phyloP scores from a whole-genome alignment of 768 basidiomycete species.

The Hydnum rufescens region DNA sequence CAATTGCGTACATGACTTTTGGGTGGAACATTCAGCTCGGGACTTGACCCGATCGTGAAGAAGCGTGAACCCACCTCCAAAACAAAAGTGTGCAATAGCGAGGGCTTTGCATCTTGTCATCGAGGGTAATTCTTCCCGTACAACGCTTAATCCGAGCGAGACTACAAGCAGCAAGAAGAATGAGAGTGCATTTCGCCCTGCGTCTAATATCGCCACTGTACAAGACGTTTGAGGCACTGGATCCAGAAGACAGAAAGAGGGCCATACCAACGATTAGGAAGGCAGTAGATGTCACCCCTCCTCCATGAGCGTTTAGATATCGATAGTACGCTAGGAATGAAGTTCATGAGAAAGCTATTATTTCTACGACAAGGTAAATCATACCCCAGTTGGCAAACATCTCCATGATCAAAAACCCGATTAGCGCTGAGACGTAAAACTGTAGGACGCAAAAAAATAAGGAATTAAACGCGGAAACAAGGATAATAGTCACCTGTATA shows the following conservation, averaged over 20 bases:
- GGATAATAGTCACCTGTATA: slow-evolving; percentile 40
- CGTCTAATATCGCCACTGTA: slow-evolving; percentile 85
- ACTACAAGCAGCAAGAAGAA: slow-evolving; percentile 93
- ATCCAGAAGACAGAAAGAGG: not conserved
- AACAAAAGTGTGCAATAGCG: slow-evolving; percentile 72
- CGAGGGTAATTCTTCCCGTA: slow-evolving; percentile 71
- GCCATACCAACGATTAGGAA: slow-evolving; percentile 79
- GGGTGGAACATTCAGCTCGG: not conserved
- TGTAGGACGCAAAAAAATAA: slow-evolving; percentile 17
- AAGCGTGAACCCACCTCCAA: slow-evolving; percentile 53
- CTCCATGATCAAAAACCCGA: slow-evolving; percentile 75
- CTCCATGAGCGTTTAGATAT: slow-evolving; percentile 78
- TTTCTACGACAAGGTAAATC: slow-evolving; percentile 12
- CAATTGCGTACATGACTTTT: slow-evolving; percentile 76
- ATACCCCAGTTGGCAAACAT: slow-evolving; percentile 83
- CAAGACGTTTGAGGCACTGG: not conserved
- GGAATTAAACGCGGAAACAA: slow-evolving; percentile 10
- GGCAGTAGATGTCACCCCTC: slow-evolving; percentile 50
- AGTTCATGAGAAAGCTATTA: not conserved
- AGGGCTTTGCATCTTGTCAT: slow-evolving; percentile 74
- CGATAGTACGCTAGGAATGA: slow-evolving; percentile 58
- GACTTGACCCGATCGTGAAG: not conserved
- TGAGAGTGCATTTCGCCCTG: slow-evolving; percentile 81
- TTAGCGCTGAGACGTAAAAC: slow-evolving; percentile 81
- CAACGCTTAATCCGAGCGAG: slow-evolving; percentile 78